phyloP scores from a whole-genome alignment of 306 rosid genomes.

The Dicorynia guianensis region DNA sequence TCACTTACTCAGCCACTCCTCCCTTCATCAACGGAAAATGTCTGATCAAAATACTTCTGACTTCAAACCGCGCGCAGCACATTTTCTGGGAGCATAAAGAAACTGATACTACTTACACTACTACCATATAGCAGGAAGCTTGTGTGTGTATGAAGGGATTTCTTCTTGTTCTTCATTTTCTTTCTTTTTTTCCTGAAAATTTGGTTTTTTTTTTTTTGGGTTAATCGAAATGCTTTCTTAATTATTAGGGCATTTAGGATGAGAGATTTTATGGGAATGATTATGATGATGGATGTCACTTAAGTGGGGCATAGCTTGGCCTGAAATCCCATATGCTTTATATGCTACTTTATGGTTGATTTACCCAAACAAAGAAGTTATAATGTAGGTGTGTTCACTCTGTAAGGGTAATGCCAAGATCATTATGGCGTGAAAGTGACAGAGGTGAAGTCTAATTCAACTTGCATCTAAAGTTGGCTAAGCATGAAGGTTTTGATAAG shows the following conservation, averaged over 20 bases:
- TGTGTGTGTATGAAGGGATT: constrained; percentile 59
- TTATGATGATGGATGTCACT: constrained; percentile 60
- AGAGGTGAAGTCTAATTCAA: constrained; percentile 13
- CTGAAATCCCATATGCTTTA: constrained; percentile 55
- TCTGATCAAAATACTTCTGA: constrained; percentile 46
- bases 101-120: constrained; percentile 14
- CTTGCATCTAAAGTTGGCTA: constrained; percentile 28
- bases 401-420: neutral
- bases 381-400: constrained; percentile 13
- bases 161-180: neutral
- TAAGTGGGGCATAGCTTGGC: constrained; percentile 50
- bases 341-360: constrained; percentile 65
- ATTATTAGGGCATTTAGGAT: constrained; percentile 48
- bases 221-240: constrained; percentile 49
- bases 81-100: constrained; percentile 35
- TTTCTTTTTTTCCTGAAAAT: neutral
- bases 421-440: constrained; percentile 25
- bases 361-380: constrained; percentile 34
- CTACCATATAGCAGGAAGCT: constrained; percentile 56
- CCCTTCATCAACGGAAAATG: constrained; percentile 79
- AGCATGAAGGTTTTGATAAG: constrained; percentile 35
- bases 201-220: constrained; percentile 11
- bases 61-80: constrained; percentile 41
- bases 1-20: constrained; percentile 88
- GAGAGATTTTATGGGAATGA: constrained; percentile 55